Base-by-base conservation (phyloP, 257 asterid genomes). In the Leonotis leonurus region DNA sequence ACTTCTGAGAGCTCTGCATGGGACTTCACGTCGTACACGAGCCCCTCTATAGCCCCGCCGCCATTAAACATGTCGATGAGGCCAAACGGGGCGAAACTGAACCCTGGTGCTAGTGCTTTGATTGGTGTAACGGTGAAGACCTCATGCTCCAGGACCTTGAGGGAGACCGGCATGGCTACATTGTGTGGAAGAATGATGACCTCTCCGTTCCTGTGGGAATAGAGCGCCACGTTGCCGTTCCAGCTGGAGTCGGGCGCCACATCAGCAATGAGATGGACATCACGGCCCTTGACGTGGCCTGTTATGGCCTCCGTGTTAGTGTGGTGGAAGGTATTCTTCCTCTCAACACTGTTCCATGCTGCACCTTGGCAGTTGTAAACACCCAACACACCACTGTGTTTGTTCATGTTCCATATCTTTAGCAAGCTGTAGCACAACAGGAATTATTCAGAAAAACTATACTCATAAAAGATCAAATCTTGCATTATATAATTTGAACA, bases 361-460 rank as follows among this genome's bases (percentile, higher is more conserved):
- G 97, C 97, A 56, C 97, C 97, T 68, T 87, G 97, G 73, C 95
- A 89, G 68, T 89, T 89, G 84, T 86, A 89, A 16, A 83, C 85
- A 12, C 95, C 97, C 3, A 89, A 85, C 0, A 84, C 85, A 43
- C 94, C 95, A 16, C 85, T 84, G 78, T 74, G 71, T 61, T 87
- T 89, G 88, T 89, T 89, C 85, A 87, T 80, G 86, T 87, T 89
- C 97, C 97, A 89, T 64, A 89, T 87, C 83, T 89, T 89, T 69
- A 89, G 57, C 65, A 86, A 56, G 79, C 97, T 89, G 83, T 67
- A 69, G 69, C 13, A 37, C 11, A 67, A 35, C 41, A 52, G 63
- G 2, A 12, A 73, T 18, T 25, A 1, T 7, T 83, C 49, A 77
- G 77, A 35, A 56, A 40, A 17, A 8, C 32, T 2, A 58, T 27